phyloP scores from a whole-genome alignment of 371 early-diverging fungal genomes.

The Blakeslea trispora region DNA sequence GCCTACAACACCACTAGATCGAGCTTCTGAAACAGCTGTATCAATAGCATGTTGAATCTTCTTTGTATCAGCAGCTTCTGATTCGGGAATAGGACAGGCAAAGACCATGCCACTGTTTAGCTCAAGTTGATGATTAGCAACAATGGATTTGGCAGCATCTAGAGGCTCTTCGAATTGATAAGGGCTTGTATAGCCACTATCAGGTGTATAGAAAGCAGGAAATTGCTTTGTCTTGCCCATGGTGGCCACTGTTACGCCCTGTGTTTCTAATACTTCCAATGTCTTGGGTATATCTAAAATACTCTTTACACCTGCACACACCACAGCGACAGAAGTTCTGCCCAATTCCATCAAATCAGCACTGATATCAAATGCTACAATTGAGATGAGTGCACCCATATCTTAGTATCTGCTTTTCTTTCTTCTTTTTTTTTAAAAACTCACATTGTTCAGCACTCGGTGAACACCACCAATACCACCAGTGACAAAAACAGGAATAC shows the following conservation, averaged over 20 bases:
- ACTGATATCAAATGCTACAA: conserved; percentile 78
- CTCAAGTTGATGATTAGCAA: conserved; percentile 65
- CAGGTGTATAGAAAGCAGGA: conserved; percentile 89
- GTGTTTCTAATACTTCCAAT: conserved; percentile 90
- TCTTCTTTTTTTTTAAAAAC: conserved; percentile 3
- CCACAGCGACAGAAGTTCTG: conserved; percentile 87
- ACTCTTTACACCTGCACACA: conserved; percentile 93
- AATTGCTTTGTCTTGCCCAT: conserved; percentile 67
- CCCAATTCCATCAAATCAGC: conserved; percentile 95
- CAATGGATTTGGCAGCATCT: conserved; percentile 74
- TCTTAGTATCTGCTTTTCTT: not conserved
- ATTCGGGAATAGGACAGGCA: conserved; percentile 86
- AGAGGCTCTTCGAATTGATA: conserved; percentile 55
- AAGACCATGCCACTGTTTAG: conserved; percentile 83
- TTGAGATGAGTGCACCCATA: not conserved
- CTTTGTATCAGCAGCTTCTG: conserved; percentile 63
- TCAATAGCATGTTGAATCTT: conserved; percentile 71
- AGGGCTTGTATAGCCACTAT: conserved; percentile 76
- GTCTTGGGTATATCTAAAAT: conserved; percentile 91
- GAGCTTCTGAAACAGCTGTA: conserved; percentile 71
- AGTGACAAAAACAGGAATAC: conserved; percentile 90
- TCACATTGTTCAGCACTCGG: conserved; percentile 74
- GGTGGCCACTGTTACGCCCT: conserved; percentile 90
- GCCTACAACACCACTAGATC: conserved; percentile 65
- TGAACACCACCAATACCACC: conserved; percentile 98